These are phyloP conservation scores for Phyllostachys edulis DNA, from an alignment of 176 grass and related monocot species.

Conservation along the genomic window DNA sequence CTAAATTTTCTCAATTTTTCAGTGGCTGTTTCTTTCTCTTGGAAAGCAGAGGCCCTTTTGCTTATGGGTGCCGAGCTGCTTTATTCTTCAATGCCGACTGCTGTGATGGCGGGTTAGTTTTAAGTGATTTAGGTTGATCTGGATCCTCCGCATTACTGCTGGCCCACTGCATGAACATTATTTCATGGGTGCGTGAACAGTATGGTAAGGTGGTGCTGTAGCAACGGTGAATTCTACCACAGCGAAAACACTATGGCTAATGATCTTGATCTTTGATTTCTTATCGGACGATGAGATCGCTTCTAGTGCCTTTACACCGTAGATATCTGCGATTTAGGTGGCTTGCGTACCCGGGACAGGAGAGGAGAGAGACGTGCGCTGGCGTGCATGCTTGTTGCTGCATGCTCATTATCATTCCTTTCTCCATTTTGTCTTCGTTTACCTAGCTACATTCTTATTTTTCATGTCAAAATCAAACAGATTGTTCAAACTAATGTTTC, in stretches of 20 bases:
- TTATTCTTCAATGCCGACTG: background rate
- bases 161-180: too few relatives aligned
- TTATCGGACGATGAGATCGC: too few relatives aligned
- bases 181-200: too few relatives aligned
- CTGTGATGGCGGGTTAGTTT: background rate
- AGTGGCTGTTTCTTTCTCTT: background rate
- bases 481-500: background rate
- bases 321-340: too few relatives aligned
- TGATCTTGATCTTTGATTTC: too few relatives aligned
- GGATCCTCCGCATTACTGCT: too few relatives aligned
- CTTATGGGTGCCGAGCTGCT: background rate
- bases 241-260: too few relatives aligned
- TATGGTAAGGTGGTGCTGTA: too few relatives aligned
- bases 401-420: background rate
- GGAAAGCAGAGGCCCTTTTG: background rate
- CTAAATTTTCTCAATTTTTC: background rate
- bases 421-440: constrained; percentile 8
- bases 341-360: too few relatives aligned
- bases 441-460: constrained; percentile 13
- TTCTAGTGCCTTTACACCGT: too few relatives aligned
- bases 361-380: too few relatives aligned
- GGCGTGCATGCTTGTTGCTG: constrained; percentile 24
- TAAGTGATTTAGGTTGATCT: constrained; percentile 2
- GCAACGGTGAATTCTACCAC: too few relatives aligned
- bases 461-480: background rate